Base-by-base conservation (phyloP, 805 yeast species). In the Blastobotrys attinorum region DNA sequence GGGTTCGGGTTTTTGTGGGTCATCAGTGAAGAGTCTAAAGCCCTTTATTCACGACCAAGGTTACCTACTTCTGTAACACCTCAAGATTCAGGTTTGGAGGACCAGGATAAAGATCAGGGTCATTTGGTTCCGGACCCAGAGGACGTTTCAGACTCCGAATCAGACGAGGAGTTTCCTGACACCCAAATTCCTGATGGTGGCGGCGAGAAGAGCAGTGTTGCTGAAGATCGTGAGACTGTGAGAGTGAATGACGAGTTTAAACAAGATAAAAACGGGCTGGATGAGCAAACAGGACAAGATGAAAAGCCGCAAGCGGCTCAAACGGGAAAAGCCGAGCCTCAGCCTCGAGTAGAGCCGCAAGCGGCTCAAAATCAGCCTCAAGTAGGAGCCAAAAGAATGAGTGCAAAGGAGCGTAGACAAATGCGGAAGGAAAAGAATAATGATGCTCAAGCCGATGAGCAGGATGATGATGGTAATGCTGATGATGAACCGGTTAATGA, bases 1-100 rank as follows among this genome's bases (percentile, higher is more conserved):
- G 98, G 98, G 0, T 70, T 89, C 53, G 96, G 84, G 0, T 72
- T 92, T 42, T 56, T 85, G 45, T 86, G 94, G 83, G 65, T 80
- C 46, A 69, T 77, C 1, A 82, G 82, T 40, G 81, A 75, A 25
- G 70, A 72, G 2, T 68, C 77, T 2, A 59, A 67, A 13, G 54
- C 48, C 5, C 65, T 64, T 39, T 65, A 66, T 38, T 63, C 59
- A 16, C 23, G 37, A 18, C 21, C 21, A 7, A n/a, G 11, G 4
- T 21, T 17, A 4, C 7, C 41, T 3, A 38, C 10, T 10, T 18
- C 32, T 6, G 41, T 34, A 4, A n/a, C 41, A 8, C 21, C 22
- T 16, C 21, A 23, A 20, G 39, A 23, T 4, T 16, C n/a, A n/a
- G n/a, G n/a, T n/a, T n/a, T n/a, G n/a, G 59, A 51, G 10, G 57